Evolutionary conservation across 2,329 filamentous ascomycete genomes (phyloP), one percentile per base, ranked within the genome.

Genomic region (Hymenoscyphus occultus): DNA sequence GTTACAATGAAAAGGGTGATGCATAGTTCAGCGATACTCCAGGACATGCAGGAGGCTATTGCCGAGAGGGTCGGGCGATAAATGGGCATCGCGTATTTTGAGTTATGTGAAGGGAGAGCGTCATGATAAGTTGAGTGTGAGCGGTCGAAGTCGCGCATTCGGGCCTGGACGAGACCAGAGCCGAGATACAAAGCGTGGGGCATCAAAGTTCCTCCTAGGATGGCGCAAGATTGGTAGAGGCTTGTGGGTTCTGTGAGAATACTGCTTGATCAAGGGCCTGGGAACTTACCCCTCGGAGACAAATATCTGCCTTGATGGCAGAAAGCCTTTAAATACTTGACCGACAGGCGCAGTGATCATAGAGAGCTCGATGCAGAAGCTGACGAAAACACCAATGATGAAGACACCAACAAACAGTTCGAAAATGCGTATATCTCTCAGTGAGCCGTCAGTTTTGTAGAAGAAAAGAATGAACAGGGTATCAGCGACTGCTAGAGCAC

Each of bases 1-100:
- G 91, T 91, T 74, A 93, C 92, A 0, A 90, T 90, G 74, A 92
- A 91, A 28, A 94, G 86, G 0, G 88, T 89, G 16, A 92, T 74
- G 14, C 84, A 80, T 7, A 93, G 79, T 74, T 94, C 91, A 28
- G 84, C 78, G 63, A 90, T 87, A 1, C 89, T 90, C 74, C 90
- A 90, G 65, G 85, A 88, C 73, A 93, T 83, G 67, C 88, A 93
- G 69, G 87, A 84, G 16, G 83, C 82, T 69, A 94, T 91, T 14
- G 91, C 90, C 3, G 82, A 78, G 2, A 90, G 80, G 0, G 89
- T 90, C 1, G 91, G 91, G 3, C 86, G 79, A 75, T 94, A 94
- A 66, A 86, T 83, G 1, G 80, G 78, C 69, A 84, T 82, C 69
- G 67, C 63, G 7, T 69, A 64, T 22, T 71, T 69, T 45, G 71